phyloP scores from a whole-genome alignment of 257 asterid species.

The Salvia hispanica region DNA sequence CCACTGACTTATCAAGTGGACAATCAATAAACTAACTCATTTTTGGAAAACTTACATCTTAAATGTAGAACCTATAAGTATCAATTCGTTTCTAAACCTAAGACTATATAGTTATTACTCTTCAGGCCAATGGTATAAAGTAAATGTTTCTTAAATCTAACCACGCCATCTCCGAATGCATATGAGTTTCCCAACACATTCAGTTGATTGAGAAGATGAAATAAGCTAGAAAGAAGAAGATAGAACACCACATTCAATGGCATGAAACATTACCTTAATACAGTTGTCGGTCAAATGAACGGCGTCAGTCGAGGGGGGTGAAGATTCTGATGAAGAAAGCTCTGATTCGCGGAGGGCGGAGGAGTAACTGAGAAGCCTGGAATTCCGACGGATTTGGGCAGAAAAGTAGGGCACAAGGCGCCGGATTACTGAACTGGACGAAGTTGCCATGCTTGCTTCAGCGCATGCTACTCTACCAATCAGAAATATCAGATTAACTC shows the following conservation, averaged over 20 bases:
- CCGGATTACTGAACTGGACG: constrained; percentile 52
- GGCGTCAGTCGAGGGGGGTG: constrained; percentile 46
- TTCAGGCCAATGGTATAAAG: neutral
- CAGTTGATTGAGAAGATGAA: constrained; percentile 12
- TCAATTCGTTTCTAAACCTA: constrained; percentile 8
- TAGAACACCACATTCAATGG: neutral
- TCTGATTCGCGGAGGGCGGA: constrained; percentile 49
- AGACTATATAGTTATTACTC: neutral
- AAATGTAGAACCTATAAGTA: neutral
- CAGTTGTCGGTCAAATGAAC: constrained; percentile 72
- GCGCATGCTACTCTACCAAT: constrained; percentile 27
- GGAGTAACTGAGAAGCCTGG: constrained; percentile 62
- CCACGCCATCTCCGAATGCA: neutral
- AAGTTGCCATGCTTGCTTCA: constrained; percentile 42
- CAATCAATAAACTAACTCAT: neutral
- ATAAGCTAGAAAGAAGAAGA: neutral
- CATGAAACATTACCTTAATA: constrained; percentile 53
- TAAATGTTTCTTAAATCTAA: neutral
- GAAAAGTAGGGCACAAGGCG: constrained; percentile 56
- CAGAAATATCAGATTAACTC: constrained; percentile 15
- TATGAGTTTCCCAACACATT: constrained; percentile 5
- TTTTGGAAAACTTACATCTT: neutral
- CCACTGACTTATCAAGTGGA: constrained; percentile 19
- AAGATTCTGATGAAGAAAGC: constrained; percentile 42
- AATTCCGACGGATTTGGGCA: constrained; percentile 66